These are phyloP conservation scores for Alternaria sp. DNA, from an alignment of 2,329 filamentous ascomycete species.

Conservation along the genomic window DNA sequence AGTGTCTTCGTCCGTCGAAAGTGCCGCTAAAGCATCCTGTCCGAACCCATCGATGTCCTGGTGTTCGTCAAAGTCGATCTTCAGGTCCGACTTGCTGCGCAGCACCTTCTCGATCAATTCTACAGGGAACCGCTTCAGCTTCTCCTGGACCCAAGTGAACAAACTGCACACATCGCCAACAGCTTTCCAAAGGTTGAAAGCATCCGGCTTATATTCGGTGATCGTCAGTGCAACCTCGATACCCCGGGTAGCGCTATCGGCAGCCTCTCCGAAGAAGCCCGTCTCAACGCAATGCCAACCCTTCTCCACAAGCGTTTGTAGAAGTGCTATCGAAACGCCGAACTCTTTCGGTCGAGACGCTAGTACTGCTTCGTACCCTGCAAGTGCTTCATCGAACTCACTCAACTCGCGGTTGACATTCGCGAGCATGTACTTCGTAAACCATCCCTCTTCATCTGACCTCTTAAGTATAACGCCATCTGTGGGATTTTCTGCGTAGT, in stretches of 20 bases:
- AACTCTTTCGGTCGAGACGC: slow-evolving; percentile 74
- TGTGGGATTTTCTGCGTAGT: slow-evolving; percentile 82
- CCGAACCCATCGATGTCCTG: slow-evolving; percentile 73
- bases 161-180: slow-evolving; percentile 87
- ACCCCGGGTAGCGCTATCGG: slow-evolving; percentile 72
- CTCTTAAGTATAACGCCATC: slow-evolving; percentile 64
- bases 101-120: slow-evolving; percentile 68
- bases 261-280: slow-evolving; percentile 85
- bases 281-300: slow-evolving; percentile 79
- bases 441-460: slow-evolving; percentile 79
- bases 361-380: slow-evolving; percentile 78
- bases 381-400: slow-evolving; percentile 84
- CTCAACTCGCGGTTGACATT: slow-evolving; percentile 93
- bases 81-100: slow-evolving; percentile 57
- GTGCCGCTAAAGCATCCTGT: slow-evolving; percentile 45
- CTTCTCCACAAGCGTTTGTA: slow-evolving; percentile 87
- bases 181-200: slow-evolving; percentile 96
- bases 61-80: slow-evolving; percentile 65
- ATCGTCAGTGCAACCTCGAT: slow-evolving; percentile 73
- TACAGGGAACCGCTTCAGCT: slow-evolving; percentile 68
- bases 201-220: slow-evolving; percentile 67
- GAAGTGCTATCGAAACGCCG: slow-evolving; percentile 84
- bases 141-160: slow-evolving; percentile 79
- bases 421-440: slow-evolving; percentile 94
- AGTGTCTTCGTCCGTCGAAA: slow-evolving; percentile 28